Evolutionary conservation across 768 basidiomycete species (phyloP).

Genomic region (Kwoniella heveanensis): DNA sequence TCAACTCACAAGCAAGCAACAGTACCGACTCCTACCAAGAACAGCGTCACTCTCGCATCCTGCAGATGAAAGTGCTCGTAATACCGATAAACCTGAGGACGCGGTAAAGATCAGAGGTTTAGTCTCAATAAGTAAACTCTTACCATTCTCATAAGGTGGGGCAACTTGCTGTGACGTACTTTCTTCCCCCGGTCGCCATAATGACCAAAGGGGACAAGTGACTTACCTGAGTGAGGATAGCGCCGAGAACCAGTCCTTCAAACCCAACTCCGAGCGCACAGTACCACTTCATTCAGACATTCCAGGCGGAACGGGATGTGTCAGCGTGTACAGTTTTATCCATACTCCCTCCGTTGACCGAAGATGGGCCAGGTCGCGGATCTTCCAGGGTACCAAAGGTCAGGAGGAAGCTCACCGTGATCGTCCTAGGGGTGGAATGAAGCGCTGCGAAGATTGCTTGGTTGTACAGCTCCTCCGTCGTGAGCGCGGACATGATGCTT

Average conservation of each 20-base stretch:
- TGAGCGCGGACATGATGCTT: background rate
- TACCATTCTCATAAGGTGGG: no score
- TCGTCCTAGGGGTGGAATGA: conserved; percentile 1
- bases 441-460: conserved; percentile 12
- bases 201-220: background rate
- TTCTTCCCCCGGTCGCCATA: no score
- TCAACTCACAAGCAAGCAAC: conserved; percentile 11
- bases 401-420: conserved; percentile 6
- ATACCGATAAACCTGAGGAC: conserved; percentile 4
- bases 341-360: no score
- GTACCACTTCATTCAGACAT: conserved; percentile 6
- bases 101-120: background rate
- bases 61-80: conserved; percentile 13
- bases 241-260: conserved; percentile 13
- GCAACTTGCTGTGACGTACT: no score
- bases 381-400: no score
- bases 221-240: conserved; percentile 16
- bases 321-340: no score
- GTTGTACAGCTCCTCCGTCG: conserved; percentile 3
- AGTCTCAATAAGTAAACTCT: no score
- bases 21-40: conserved; percentile 5
- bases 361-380: no score
- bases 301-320: no score
- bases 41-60: conserved; percentile 6
- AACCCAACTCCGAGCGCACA: conserved; percentile 13